Evolutionary conservation across 73 alveolate species (phyloP).

Genomic region (Paramecium biaurelia): DNA sequence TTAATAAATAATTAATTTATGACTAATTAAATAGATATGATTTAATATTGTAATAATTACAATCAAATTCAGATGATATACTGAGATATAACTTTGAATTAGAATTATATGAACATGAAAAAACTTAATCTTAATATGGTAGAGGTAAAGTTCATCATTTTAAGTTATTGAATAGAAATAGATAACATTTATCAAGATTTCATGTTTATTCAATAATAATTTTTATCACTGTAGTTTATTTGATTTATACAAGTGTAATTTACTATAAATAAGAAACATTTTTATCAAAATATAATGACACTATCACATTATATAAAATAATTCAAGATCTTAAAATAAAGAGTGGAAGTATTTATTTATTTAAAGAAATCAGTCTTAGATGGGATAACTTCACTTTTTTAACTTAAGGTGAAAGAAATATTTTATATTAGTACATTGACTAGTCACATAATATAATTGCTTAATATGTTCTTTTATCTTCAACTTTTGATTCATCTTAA

Average conservation of each 20-base stretch:
- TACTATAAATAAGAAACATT: not conserved
- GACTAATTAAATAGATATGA: not conserved
- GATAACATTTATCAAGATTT: not conserved
- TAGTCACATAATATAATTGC: not conserved
- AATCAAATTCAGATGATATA: not conserved
- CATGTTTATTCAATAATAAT: not conserved
- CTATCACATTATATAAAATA: not conserved
- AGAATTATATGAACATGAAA: not conserved
- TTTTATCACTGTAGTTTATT: not conserved
- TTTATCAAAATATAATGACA: not conserved
- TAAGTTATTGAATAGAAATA: not conserved
- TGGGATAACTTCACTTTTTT: slow-evolving; percentile 22
- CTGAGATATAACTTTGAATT: not conserved
- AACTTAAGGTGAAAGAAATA: not conserved
- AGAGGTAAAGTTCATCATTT: not conserved
- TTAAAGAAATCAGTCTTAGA: not conserved
- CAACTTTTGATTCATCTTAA: not conserved
- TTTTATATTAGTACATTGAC: not conserved
- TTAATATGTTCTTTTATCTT: not conserved
- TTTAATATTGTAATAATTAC: not conserved
- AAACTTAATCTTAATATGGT: not conserved
- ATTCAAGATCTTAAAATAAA: slow-evolving; percentile 27
- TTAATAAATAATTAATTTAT: not conserved
- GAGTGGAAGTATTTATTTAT: slow-evolving; percentile 45
- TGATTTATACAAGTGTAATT: not conserved